A percentile compares a stretch with the other conserved stretches of the same genome.
Evolutionary conservation across 108 stramenopile genomes (phyloP).

Genomic region (Parietichytrium sp.): DNA sequence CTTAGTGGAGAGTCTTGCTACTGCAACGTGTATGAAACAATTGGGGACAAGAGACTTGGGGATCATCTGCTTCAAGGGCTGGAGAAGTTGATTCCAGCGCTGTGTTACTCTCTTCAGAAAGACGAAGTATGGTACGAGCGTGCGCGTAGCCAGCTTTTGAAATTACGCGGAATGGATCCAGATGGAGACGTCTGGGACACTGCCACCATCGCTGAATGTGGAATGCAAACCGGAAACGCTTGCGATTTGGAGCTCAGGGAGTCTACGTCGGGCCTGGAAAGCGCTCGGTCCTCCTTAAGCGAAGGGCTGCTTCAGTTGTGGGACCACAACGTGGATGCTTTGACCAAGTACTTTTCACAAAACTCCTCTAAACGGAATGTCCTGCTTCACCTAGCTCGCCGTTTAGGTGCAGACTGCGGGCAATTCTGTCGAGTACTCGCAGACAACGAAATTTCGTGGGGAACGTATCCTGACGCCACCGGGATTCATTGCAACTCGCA

Average conservation of each 20-base stretch:
- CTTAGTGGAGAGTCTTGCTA: not conserved
- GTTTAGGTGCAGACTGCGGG: not conserved
- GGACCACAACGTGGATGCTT: not conserved
- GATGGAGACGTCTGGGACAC: slow-evolving; percentile 36
- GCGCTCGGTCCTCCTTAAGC: too few relatives aligned
- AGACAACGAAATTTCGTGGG: not conserved
- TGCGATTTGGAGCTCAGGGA: not conserved
- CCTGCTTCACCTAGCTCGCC: not conserved
- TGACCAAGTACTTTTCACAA: not conserved
- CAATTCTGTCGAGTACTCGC: not conserved
- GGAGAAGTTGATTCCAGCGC: not conserved
- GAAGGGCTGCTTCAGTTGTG: slow-evolving; percentile 1
- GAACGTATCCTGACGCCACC: slow-evolving; percentile 17
- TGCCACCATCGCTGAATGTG: slow-evolving; percentile 17
- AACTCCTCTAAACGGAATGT: not conserved
- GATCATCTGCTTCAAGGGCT: slow-evolving; percentile 17
- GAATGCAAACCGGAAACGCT: not conserved
- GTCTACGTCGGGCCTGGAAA: too few relatives aligned
- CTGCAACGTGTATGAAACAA: slow-evolving; percentile 25
- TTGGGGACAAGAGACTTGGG: not conserved
- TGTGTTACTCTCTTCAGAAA: too few relatives aligned
- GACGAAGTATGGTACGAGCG: too few relatives aligned
- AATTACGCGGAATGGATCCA: not conserved
- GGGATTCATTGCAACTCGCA: slow-evolving; percentile 22
- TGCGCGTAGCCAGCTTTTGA: not conserved